phyloP scores from a whole-genome alignment of 495 filamentous ascomycete genomes.

The Penicillium tannophilum region DNA sequence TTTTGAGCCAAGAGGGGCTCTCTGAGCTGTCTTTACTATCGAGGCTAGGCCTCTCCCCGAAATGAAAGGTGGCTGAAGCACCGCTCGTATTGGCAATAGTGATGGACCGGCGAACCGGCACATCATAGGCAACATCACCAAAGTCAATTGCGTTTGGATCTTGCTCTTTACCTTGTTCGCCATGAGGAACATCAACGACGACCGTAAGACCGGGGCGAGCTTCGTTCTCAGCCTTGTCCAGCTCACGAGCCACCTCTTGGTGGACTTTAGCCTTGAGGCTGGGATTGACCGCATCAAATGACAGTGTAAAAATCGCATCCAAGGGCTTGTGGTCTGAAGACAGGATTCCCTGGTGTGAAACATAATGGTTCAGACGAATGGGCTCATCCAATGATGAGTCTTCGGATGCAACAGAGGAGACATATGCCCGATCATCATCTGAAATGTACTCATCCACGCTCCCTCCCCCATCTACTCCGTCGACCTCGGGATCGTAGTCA shows the following conservation, averaged over 20 bases:
- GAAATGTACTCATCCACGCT: constrained; percentile 60
- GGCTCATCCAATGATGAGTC: constrained; percentile 34
- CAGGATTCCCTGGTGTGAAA: constrained; percentile 81
- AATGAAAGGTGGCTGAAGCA: constrained; percentile 71
- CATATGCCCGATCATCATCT: constrained; percentile 27
- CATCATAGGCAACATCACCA: constrained; percentile 69
- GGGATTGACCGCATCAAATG: constrained; percentile 81
- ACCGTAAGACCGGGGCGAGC: constrained; percentile 81
- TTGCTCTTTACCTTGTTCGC: constrained; percentile 31
- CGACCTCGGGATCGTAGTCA: constrained; percentile 84
- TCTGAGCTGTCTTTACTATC: constrained; percentile 43
- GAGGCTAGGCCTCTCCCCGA: constrained; percentile 67
- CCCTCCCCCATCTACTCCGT: constrained; percentile 46
- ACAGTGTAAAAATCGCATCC: constrained; percentile 74
- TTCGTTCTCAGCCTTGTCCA: constrained; percentile 94
- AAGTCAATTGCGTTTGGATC: constrained; percentile 70
- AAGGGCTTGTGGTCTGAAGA: constrained; percentile 98
- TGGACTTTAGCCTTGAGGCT: constrained; percentile 81
- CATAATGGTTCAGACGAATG: constrained; percentile 74
- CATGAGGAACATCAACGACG: constrained; percentile 65
- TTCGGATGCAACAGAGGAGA: constrained; percentile 19
- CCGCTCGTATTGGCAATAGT: constrained; percentile 92
- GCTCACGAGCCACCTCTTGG: constrained; percentile 80
- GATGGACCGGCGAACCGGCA: constrained; percentile 61
- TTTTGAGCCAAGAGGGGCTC: constrained; percentile 64